Base-by-base conservation (phyloP, 768 basidiomycete species). In the Candolleomyces aberdarensis region DNA sequence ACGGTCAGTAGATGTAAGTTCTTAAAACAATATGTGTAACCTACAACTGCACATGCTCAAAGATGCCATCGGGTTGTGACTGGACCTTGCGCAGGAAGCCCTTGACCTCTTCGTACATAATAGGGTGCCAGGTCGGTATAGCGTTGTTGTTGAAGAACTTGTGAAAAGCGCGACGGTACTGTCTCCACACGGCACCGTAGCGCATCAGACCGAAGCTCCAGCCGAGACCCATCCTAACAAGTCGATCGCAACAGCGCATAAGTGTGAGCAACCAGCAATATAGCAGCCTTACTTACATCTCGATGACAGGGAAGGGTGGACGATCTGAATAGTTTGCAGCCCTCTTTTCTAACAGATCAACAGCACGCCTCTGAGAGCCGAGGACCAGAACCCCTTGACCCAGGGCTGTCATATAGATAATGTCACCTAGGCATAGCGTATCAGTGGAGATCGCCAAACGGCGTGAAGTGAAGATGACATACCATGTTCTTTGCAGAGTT, bases 151-250 rank as follows among this genome's bases (percentile, higher is more conserved):
- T 64, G 59, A 72, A 62, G 1, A 66, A 62, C 56, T 69, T 65
- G 3, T 69, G 67, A 20, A 62, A 64, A 8, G 70, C 65, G 40
- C 68, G 66, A 32, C 72, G 69, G 58, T 67, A 69, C 19, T 65
- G 64, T 32, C 67, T 61, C 72, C 70, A 73, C 41, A 57, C 61
- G 20, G 69, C 61, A 5, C 65, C 68, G 58, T 73, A 71, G 1
- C 67, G 69, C 11, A 67, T 63, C 49, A 68, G 62, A 14, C 69
- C 62, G 41, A 69, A 63, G 20, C 57, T 64, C 69, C 67, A 70
- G 11, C 67, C 70, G 67, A 71, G 67, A n/a, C 67, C 67, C 46
- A 41, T 19, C 11, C 66, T 68, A 41, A 11, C 7, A 41, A 17
- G 19, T 50, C 40, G 29, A 40, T 19, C 26, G 40, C 39, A 53